phyloP scores from a whole-genome alignment of 768 basidiomycete genomes.

The Rhizopogon sp. region DNA sequence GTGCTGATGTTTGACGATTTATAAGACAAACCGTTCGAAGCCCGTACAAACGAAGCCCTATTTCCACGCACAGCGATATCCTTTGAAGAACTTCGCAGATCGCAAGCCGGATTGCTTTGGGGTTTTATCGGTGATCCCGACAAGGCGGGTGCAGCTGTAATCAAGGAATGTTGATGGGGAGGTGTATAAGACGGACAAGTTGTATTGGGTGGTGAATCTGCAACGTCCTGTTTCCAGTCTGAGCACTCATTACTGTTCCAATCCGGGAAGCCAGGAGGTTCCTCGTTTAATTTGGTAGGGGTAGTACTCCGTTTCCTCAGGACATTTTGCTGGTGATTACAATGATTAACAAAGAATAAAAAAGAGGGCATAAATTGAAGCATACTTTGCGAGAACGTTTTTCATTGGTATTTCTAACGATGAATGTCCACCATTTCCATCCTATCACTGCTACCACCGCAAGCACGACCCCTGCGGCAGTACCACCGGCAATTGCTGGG shows the following conservation, averaged over 20 bases:
- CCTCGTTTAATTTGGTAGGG: background rate
- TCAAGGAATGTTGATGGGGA: background rate
- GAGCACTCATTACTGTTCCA: background rate
- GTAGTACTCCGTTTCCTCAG: background rate
- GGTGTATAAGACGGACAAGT: background rate
- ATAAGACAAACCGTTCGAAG: slow-evolving; percentile 2
- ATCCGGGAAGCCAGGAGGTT: background rate
- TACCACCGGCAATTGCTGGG: slow-evolving; percentile 46
- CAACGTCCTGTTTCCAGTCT: background rate
- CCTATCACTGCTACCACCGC: slow-evolving; percentile 36
- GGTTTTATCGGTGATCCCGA: background rate
- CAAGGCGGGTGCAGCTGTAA: background rate
- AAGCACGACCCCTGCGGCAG: slow-evolving; percentile 40
- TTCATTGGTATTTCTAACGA: background rate
- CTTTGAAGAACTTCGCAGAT: background rate
- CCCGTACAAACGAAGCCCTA: background rate
- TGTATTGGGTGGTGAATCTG: background rate
- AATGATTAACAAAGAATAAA: background rate
- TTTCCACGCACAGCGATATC: background rate
- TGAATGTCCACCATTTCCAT: slow-evolving; percentile 43
- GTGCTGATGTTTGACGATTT: slow-evolving; percentile 29
- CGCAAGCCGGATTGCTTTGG: background rate
- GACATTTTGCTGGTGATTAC: background rate
- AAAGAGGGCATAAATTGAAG: background rate
- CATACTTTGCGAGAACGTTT: background rate